These are phyloP conservation scores for Triticum urartu DNA, from an alignment of 176 grass and related monocot species.

Conservation along the genomic window DNA sequence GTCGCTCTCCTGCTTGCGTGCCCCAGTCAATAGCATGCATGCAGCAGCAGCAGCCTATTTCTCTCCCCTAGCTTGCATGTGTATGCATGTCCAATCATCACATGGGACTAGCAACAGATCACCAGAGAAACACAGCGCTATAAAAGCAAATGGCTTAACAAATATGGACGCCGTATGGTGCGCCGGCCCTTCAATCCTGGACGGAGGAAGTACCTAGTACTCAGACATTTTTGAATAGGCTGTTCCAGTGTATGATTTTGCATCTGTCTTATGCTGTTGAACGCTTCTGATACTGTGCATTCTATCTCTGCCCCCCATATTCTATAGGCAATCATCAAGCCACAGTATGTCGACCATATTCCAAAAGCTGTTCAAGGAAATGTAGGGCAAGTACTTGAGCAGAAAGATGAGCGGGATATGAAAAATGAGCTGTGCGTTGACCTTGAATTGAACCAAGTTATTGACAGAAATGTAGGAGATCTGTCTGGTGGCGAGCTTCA, in stretches of 20 bases:
- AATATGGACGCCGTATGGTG: background rate
- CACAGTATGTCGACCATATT: constrained; percentile 92
- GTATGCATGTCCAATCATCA: background rate
- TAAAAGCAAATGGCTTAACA: background rate
- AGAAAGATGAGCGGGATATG: constrained; percentile 78
- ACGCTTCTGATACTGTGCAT: constrained; percentile 20
- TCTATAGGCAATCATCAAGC: constrained; percentile 86
- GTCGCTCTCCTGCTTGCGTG: background rate
- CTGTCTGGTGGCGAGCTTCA: constrained; percentile 95
- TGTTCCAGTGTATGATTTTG: background rate
- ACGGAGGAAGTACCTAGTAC: background rate
- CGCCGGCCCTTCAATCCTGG: background rate
- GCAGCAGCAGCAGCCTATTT: no score
- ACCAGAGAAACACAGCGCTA: background rate
- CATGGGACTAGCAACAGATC: background rate
- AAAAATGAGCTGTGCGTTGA: constrained; percentile 71
- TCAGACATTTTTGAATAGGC: background rate
- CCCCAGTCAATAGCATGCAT: no score
- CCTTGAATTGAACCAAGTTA: constrained; percentile 83
- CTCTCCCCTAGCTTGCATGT: background rate
- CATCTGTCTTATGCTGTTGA: background rate
- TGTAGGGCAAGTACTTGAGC: constrained; percentile 47
- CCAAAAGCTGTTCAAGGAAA: constrained; percentile 83
- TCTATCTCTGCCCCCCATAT: background rate
- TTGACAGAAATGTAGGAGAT: constrained; percentile 82